Percentiles rank a stretch among this genome's conserved stretches.
phyloP scores from a whole-genome alignment of 2,329 filamentous ascomycete genomes.

The Fusarium sp. region DNA sequence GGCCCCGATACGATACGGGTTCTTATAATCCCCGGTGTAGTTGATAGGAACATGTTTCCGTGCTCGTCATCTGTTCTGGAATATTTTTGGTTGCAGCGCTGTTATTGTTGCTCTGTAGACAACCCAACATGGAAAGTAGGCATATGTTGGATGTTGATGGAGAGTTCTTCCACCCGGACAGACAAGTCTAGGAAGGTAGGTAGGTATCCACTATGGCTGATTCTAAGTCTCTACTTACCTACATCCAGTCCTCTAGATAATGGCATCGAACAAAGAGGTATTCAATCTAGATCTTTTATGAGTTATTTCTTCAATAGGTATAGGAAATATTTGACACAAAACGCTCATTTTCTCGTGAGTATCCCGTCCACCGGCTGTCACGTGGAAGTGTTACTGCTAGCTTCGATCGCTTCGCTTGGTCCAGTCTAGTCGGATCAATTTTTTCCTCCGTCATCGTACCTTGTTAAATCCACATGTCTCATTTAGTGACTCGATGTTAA shows the following conservation, averaged over 20 bases:
- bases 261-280: no score
- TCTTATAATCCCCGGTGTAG: no score
- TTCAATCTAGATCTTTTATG: no score
- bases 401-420: neutral
- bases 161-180: no score
- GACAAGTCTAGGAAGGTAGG: no score
- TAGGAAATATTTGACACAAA: neutral
- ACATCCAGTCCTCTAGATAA: neutral
- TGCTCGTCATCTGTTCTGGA: neutral
- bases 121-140: no score
- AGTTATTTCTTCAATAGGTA: no score
- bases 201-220: no score
- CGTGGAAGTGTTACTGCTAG: neutral
- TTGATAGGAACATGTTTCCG: no score
- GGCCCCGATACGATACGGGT: no score
- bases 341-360: neutral
- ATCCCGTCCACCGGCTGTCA: neutral
- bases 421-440: neutral
- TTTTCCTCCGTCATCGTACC: conserved; percentile 1
- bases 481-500: neutral
- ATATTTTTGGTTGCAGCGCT: neutral
- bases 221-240: neutral
- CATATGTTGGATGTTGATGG: no score
- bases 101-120: no score
- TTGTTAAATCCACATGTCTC: conserved; percentile 2